A percentile compares a stretch with the other conserved stretches of the same genome.
Conservation (phyloP, 2,329 filamentous ascomycete species). For the Colletotrichum lupini region DNA sequence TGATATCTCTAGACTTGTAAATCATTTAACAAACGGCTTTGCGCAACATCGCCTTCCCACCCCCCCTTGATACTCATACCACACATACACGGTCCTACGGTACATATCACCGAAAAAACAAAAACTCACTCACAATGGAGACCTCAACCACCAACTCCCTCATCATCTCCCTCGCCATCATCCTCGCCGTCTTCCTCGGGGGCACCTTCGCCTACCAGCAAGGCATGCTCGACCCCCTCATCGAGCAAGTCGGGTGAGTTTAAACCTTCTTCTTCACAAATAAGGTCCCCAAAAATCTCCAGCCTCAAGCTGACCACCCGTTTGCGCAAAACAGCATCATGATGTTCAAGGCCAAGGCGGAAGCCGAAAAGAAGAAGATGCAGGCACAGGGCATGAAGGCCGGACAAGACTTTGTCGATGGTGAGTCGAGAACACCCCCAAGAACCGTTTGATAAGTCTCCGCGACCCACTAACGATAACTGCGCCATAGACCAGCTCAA, state of each 20-base stretch:
- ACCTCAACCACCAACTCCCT: slow-evolving; percentile 33
- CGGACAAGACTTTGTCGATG: slow-evolving; percentile 50
- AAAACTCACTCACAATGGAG: slow-evolving; percentile 18
- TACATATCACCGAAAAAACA: background rate
- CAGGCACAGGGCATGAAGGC: slow-evolving; percentile 51
- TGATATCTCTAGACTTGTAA: background rate
- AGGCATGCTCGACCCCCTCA: slow-evolving; percentile 50
- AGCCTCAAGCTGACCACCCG: background rate
- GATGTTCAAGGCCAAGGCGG: slow-evolving; percentile 53
- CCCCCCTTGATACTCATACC: background rate
- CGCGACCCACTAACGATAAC: background rate
- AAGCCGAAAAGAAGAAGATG: slow-evolving; percentile 52
- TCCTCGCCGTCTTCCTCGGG: slow-evolving; percentile 43
- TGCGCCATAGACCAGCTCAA: slow-evolving; percentile 44
- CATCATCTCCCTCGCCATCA: slow-evolving; percentile 41
- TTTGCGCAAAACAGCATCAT: slow-evolving; percentile 39
- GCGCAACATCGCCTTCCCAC: background rate
- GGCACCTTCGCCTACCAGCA: slow-evolving; percentile 50
- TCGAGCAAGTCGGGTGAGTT: slow-evolving; percentile 47
- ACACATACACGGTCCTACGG: no score
- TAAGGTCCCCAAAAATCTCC: background rate
- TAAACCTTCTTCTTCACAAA: no score
- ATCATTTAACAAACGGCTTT: background rate
- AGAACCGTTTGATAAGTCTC: background rate
- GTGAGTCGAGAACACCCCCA: slow-evolving; percentile 38